phyloP scores from a whole-genome alignment of 257 asterid genomes.

The Penstemon eatonii region DNA sequence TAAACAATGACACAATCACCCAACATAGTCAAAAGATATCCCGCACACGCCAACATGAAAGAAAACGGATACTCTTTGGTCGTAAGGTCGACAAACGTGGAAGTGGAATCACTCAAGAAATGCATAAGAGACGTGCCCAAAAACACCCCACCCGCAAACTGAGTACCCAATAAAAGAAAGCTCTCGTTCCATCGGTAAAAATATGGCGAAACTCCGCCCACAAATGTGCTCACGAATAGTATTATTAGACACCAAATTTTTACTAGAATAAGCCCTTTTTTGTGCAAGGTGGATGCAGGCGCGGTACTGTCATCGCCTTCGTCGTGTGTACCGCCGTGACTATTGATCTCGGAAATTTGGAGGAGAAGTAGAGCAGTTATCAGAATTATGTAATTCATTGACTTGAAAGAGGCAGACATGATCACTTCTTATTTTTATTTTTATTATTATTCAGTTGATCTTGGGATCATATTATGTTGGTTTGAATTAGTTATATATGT shows the following conservation, averaged over 20 bases:
- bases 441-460: not conserved
- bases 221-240: constrained; percentile 62
- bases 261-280: constrained; percentile 58
- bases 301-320: not conserved
- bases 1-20: constrained; percentile 54
- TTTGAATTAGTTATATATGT: not conserved
- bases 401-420: constrained; percentile 39
- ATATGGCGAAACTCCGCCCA: constrained; percentile 77
- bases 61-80: constrained; percentile 65
- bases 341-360: constrained; percentile 35
- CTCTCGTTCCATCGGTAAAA: constrained; percentile 79
- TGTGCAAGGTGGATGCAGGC: constrained; percentile 18
- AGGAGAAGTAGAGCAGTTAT: constrained; percentile 33
- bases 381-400: constrained; percentile 43
- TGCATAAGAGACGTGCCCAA: constrained; percentile 87
- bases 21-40: constrained; percentile 75
- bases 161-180: constrained; percentile 76
- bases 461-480: not conserved
- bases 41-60: constrained; percentile 73
- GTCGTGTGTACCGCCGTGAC: constrained; percentile 56
- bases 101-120: constrained; percentile 68
- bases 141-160: constrained; percentile 88
- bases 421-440: not conserved
- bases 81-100: constrained; percentile 48
- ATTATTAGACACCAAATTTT: constrained; percentile 72